phyloP scores from a whole-genome alignment of 2,329 filamentous ascomycete genomes.

The Samsoniella hepiali region DNA sequence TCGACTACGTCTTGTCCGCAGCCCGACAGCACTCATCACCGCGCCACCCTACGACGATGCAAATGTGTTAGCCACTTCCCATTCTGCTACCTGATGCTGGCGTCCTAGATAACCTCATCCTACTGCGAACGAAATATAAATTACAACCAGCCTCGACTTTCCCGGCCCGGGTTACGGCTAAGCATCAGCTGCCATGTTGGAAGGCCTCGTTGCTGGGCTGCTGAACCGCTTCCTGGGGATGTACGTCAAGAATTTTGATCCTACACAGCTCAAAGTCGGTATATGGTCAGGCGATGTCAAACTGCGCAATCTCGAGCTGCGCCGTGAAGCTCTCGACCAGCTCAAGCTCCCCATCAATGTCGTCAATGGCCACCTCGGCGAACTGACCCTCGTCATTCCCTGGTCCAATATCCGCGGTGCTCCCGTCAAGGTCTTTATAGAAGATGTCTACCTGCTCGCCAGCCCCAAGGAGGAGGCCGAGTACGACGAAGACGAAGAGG shows the following conservation, averaged over 20 bases:
- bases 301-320: slow-evolving; percentile 85
- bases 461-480: slow-evolving; percentile 93
- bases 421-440: slow-evolving; percentile 90
- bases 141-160: background rate
- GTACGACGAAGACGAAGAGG: slow-evolving; percentile 91
- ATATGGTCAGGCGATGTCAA: slow-evolving; percentile 99
- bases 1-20: background rate
- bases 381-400: slow-evolving; percentile 88
- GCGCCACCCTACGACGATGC: background rate
- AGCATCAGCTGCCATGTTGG: slow-evolving; percentile 72
- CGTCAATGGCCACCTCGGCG: slow-evolving; percentile 87
- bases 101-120: background rate
- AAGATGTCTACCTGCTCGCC: slow-evolving; percentile 93
- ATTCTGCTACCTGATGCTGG: background rate
- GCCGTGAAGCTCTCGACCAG: slow-evolving; percentile 93
- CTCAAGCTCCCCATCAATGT: slow-evolving; percentile 96
- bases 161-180: slow-evolving; percentile 73
- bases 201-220: slow-evolving; percentile 92
- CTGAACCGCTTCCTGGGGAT: slow-evolving; percentile 99
- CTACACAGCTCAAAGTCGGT: slow-evolving; percentile 93
- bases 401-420: slow-evolving; percentile 97
- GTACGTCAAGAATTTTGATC: slow-evolving; percentile 99
- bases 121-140: background rate
- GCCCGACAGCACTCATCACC: background rate
- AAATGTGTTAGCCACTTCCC: slow-evolving; percentile 5